Base-by-base conservation (phyloP, 176 grass and related monocot species). In the Sorghum bicolor region DNA sequence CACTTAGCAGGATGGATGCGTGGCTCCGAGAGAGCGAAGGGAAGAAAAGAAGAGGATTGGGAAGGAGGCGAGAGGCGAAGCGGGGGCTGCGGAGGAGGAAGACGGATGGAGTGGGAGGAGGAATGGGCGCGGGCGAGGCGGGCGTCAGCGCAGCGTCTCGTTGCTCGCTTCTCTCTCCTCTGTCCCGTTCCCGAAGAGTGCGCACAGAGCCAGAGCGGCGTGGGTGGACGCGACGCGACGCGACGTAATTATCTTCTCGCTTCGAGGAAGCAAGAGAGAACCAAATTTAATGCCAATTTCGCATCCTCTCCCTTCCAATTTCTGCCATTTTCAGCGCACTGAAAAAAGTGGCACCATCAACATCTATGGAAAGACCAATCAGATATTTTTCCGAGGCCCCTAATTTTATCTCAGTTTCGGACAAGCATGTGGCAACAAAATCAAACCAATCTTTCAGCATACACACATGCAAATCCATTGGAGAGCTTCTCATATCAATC, bases 211-310 rank as follows among this genome's bases (percentile, higher is more conserved):
- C n/a, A n/a, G n/a, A 57, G 22, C 60, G 36, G 44, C 58, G 66
- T 33, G 65, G 80, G 64, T 77, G 86, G 75, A 78, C 15, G 53
- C 20, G 0, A 57, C 53, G 55, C 55, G 55, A 25, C 55, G 64
- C 3, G 24, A 69, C 24, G 34, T 37, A 28, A 77, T 73, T 79
- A 73, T 79, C 67, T 83, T 79, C 80, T 79, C 19, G n/a, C 19
- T 24, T 17, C 20, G n/a, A n/a, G 16, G 40, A 6, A 41, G 38
- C 60, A n/a, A 8, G 14, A 16, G 50, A 6, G n/a, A 30, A 37
- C 32, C 55, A 63, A 33, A 60, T 60, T 12, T n/a, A n/a, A 71
- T 39, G 58, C 30, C 50, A 39, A 38, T 19, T 80, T 83, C 52
- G 73, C 86, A 45, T 53, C 50, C 26, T n/a, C 72, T 47, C 79